Evolutionary conservation across 192 early-diverging fungal species (phyloP).

Genomic region (Anaeromyces robustus): DNA sequence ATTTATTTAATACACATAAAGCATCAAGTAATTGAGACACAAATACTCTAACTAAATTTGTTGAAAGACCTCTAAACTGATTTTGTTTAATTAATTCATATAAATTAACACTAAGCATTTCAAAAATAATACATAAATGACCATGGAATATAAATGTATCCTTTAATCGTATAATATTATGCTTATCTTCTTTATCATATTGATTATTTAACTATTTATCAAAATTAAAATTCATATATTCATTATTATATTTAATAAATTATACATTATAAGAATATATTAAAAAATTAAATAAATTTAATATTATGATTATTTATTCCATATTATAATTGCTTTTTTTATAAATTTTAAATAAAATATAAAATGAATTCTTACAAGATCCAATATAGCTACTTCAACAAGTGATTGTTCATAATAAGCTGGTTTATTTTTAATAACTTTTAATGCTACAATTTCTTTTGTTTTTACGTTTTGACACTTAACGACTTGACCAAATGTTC

Average conservation of each 20-base stretch:
- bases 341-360: no score
- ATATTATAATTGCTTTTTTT: no score
- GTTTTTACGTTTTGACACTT: slow-evolving; percentile 89
- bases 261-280: no score
- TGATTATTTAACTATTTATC: slow-evolving; percentile 72
- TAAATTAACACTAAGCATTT: slow-evolving; percentile 88
- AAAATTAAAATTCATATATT: neutral
- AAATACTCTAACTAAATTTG: slow-evolving; percentile 85
- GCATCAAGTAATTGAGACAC: slow-evolving; percentile 86
- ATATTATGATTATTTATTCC: no score
- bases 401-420: slow-evolving; percentile 96
- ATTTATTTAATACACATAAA: slow-evolving; percentile 68
- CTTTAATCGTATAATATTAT: slow-evolving; percentile 74
- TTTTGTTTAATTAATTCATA: slow-evolving; percentile 98
- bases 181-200: slow-evolving; percentile 72
- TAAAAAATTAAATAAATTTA: no score
- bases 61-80: slow-evolving; percentile 83
- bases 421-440: slow-evolving; percentile 95
- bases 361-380: slow-evolving; percentile 36
- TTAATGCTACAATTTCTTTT: slow-evolving; percentile 78
- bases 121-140: slow-evolving; percentile 94
- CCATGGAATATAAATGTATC: slow-evolving; percentile 86
- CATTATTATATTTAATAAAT: neutral
- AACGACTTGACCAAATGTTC: slow-evolving; percentile 98
- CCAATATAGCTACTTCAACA: slow-evolving; percentile 90